Base-by-base conservation (phyloP, 1,139 yeast species). In the Casaregolazyma suthepensis region DNA sequence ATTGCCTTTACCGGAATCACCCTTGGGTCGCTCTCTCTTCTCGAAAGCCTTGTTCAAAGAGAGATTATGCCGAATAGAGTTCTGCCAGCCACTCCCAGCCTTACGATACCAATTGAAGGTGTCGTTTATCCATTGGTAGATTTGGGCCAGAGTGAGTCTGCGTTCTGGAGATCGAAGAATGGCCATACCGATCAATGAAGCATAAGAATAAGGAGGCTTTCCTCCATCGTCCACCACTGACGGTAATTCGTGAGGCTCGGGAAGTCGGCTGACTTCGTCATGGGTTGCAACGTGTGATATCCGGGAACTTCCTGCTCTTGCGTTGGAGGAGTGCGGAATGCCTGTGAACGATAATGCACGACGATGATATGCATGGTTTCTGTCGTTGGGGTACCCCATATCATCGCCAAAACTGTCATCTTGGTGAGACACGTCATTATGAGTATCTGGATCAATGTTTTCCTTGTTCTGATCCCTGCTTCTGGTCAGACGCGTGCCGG, bases 151-250 rank as follows among this genome's bases (percentile, higher is more conserved):
- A 0, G 99, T 93, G 53, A 94, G 77, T 63, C 82, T 81, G 56
- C 89, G 83, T 29, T 81, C 84, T 1, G 84, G 82, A n/a, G 96
- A 83, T 57, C 96, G 82, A 59, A 93, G 74, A 54, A 93, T 90
- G 1, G 98, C 93, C 84, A 93, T 85, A 4, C 97, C 98, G 58
- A 93, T 93, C 58, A 93, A 76, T 44, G 93, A 85, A 7, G 99
- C 99, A 67, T 93, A 93, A 3, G 96, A 88, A 65, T 84, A 91
- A 1, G 96, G 96, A 2, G 99, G 99, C 69, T 94, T 93, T 46
- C 69, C 63, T 22, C 78, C 79, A 47, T 75, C 76, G 58, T 77
- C 80, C 0, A 63, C 60, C 12, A 75, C 74, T 71, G 58, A 70
- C 60, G 59, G 85, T 77, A 66, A 70, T 66, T 63, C 75, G 70